Evolutionary conservation across 495 filamentous ascomycete species (phyloP).

Genomic region (Neurospora sp.): DNA sequence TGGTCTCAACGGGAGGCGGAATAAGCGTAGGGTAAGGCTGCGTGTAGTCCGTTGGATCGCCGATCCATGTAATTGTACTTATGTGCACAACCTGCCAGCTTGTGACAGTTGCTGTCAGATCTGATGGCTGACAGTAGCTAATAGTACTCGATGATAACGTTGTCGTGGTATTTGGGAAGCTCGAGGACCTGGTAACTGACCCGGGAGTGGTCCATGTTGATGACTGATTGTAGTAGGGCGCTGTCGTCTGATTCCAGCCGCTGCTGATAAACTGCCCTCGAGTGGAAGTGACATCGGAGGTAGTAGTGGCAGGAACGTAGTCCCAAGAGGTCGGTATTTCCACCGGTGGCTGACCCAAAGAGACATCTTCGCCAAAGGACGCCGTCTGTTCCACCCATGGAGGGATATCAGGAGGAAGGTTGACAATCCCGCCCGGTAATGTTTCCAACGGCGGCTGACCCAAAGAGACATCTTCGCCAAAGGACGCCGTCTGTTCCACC

Average conservation of each 20-base stretch:
- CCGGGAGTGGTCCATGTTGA: not conserved
- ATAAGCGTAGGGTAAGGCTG: slow-evolving; percentile 29
- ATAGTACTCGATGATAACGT: not conserved
- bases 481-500: not conserved
- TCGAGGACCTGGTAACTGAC: not conserved
- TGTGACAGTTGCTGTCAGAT: slow-evolving; percentile 6
- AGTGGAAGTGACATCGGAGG: not conserved
- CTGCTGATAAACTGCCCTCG: not conserved
- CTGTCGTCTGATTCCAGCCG: not conserved
- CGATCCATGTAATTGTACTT: slow-evolving; percentile 33
- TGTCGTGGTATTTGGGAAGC: not conserved
- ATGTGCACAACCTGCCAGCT: slow-evolving; percentile 34
- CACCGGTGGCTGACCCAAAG: not conserved
- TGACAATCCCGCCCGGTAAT: not conserved
- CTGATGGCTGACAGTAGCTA: slow-evolving; percentile 12
- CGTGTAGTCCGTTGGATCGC: slow-evolving; percentile 32
- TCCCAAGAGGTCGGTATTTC: not conserved
- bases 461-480: not conserved
- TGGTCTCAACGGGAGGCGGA: slow-evolving; percentile 21
- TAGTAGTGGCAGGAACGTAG: not conserved
- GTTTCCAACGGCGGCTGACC: not conserved
- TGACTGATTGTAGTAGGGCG: slow-evolving; percentile 5
- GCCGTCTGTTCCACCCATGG: not conserved
- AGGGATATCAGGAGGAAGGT: not conserved
- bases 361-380: not conserved